phyloP scores from a whole-genome alignment of 176 grass and related monocot genomes.

The Lolium rigidum region DNA sequence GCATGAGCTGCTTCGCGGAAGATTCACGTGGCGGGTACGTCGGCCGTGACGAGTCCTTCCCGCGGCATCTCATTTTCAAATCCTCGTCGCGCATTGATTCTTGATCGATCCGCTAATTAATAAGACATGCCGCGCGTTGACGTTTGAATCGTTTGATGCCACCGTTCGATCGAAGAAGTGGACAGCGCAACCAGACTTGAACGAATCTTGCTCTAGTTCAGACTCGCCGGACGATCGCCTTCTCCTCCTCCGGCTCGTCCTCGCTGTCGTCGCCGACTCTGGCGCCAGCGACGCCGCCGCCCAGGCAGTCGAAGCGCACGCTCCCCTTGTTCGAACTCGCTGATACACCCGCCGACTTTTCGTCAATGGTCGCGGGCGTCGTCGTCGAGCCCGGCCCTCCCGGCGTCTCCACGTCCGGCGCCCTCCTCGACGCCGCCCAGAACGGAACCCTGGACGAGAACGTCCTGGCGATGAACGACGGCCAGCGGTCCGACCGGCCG shows the following conservation, averaged over 20 bases:
- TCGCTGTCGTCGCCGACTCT: slow-evolving; percentile 53
- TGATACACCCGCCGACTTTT: slow-evolving; percentile 15
- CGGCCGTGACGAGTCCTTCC: not conserved
- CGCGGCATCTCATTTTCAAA: slow-evolving; percentile 1
- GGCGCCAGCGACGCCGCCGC: slow-evolving; percentile 21
- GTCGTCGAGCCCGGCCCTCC: not conserved
- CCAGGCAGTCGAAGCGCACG: slow-evolving; percentile 67
- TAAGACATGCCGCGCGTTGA: slow-evolving; percentile 8
- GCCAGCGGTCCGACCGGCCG: slow-evolving; percentile 66
- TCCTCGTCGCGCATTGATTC: slow-evolving; percentile 10
- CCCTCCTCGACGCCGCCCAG: slow-evolving; percentile 56
- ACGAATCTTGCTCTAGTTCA: slow-evolving; percentile 21
- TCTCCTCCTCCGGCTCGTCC: slow-evolving; percentile 53
- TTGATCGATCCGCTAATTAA: slow-evolving; percentile 12
- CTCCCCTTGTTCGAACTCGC: slow-evolving; percentile 32
- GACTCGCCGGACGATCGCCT: slow-evolving; percentile 50
- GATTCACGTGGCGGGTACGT: slow-evolving; percentile 20
- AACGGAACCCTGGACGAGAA: slow-evolving; percentile 69
- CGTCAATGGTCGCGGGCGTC: slow-evolving; percentile 22
- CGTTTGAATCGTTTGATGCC: not conserved
- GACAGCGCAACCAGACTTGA: not conserved
- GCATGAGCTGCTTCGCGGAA: slow-evolving; percentile 4
- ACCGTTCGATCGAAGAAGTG: not conserved
- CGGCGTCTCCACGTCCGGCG: slow-evolving; percentile 13
- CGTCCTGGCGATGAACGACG: slow-evolving; percentile 73